Evolutionary conservation across 805 yeast genomes (phyloP), one percentile per base, ranked within the genome.

Genomic region (Helenozyma rhizophorensis): DNA sequence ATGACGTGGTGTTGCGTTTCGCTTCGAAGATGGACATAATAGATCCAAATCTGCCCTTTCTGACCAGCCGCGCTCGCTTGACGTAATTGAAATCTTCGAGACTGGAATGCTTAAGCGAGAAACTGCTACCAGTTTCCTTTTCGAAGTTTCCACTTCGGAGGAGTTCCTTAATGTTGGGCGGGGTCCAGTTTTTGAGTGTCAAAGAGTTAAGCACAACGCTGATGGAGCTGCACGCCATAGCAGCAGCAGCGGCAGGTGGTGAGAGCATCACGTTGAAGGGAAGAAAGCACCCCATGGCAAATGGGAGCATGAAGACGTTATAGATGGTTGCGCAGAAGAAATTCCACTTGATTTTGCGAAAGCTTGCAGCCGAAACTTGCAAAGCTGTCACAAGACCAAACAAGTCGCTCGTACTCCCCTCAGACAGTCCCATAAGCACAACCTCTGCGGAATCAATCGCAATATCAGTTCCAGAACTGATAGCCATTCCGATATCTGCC

Each of bases 361-460:
- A 82, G 0, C 96, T 87, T 21, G 69, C 71, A 27, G 68, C 63
- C 0, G 95, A 78, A 9, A 90, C 74, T 37, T 81, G 83, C 21
- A 83, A 53, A 0, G 89, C 83, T 36, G 76, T 67, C 16, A 70
- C 56, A 4, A 83, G 72, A 7, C 83, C 80, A 13, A 52, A 50
- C 32, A 79, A 55, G 34, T 54, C 68, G 25, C 33, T 50, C 15
- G 50, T 48, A n/a, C 35, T 37, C 6, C 49, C 54, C 6, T 40
- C 41, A 8, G 43, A 37, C 19, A 17, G 19, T 9, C 75, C 72
- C 52, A 85, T 56, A 11, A 93, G 64, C 13, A 93, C 96, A 23
- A 93, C 74, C 56, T 88, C 96, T 0, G 98, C 96, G n/a, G 96
- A 85, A 45, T 89, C 96, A 45, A 93, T 83, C 1, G 98, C 97